Percentiles rank a stretch among this genome's conserved stretches.
Evolutionary conservation across 257 asterid genomes (phyloP).

Genomic region (Oldenlandia corymbosa): DNA sequence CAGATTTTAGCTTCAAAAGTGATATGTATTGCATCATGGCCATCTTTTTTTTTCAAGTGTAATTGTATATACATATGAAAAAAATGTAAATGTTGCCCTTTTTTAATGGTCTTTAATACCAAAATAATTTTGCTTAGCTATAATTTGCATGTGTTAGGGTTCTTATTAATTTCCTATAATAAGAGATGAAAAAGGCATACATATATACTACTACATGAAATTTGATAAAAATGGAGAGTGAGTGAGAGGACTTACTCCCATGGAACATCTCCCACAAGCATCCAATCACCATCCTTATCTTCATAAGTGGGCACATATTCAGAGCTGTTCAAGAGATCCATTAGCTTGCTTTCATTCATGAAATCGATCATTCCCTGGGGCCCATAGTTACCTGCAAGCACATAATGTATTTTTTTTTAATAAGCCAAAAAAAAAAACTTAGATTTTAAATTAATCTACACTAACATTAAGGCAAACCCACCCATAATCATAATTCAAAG

Average conservation of each 20-base stretch:
- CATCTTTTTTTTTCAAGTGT: no score
- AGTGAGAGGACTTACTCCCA: constrained; percentile 39
- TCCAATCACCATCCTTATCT: constrained; percentile 63
- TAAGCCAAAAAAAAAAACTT: no score
- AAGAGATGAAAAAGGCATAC: neutral
- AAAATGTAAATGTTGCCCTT: no score
- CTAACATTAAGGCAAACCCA: constrained; percentile 6
- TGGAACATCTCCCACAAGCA: constrained; percentile 57
- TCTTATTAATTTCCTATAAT: no score
- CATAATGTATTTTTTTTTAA: neutral
- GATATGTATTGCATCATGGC: no score
- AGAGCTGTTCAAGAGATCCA: constrained; percentile 49
- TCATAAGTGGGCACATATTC: constrained; percentile 54
- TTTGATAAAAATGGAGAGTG: no score
- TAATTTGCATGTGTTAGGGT: constrained; percentile 9
- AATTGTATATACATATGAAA: no score
- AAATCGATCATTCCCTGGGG: constrained; percentile 51
- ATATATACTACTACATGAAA: no score
- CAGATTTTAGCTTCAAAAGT: neutral
- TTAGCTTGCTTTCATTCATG: constrained; percentile 48
- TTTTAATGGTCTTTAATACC: no score
- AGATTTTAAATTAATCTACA: no score
- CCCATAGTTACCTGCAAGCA: constrained; percentile 40
- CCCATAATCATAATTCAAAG: constrained; percentile 6
- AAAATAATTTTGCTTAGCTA: neutral